Conservation (phyloP, 164 flowering plant genomes). For the Vitis rotundifolia region DNA sequence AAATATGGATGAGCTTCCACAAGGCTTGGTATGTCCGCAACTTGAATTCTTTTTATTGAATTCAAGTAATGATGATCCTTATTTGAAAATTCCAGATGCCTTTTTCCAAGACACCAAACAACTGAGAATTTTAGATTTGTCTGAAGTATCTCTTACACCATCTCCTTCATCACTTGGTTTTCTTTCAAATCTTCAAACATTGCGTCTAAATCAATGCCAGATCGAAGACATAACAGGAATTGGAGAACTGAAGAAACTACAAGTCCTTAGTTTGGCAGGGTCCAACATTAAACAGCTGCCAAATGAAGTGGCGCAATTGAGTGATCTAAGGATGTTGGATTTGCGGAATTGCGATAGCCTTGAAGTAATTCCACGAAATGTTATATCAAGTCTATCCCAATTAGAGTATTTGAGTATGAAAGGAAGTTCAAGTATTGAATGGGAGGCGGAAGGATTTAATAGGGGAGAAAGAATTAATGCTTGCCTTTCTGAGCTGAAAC, state of each 20-base stretch:
- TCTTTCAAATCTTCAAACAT: neutral
- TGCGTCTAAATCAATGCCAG: neutral
- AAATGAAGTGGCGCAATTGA: neutral
- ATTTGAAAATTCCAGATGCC: neutral
- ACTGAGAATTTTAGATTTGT: neutral
- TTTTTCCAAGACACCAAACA: neutral
- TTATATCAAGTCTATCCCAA: constrained; percentile 11
- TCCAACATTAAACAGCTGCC: neutral
- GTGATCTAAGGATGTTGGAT: constrained; percentile 3
- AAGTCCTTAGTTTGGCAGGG: neutral
- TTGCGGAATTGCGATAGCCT: constrained; percentile 10
- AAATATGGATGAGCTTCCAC: neutral
- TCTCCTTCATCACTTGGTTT: neutral
- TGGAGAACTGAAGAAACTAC: neutral
- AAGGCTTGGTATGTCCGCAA: neutral
- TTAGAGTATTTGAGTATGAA: constrained; percentile 24
- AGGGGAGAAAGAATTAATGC: no score
- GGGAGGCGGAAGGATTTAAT: no score
- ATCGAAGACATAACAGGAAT: neutral
- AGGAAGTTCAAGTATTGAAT: neutral
- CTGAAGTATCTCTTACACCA: neutral
- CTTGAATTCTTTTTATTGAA: neutral
- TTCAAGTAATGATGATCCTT: neutral
- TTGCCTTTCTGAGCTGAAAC: no score
- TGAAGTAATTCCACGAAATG: constrained; percentile 6